These are phyloP conservation scores for Linnemannia schmuckeri DNA, from an alignment of 192 early-diverging fungal genomes.

Conservation along the genomic window DNA sequence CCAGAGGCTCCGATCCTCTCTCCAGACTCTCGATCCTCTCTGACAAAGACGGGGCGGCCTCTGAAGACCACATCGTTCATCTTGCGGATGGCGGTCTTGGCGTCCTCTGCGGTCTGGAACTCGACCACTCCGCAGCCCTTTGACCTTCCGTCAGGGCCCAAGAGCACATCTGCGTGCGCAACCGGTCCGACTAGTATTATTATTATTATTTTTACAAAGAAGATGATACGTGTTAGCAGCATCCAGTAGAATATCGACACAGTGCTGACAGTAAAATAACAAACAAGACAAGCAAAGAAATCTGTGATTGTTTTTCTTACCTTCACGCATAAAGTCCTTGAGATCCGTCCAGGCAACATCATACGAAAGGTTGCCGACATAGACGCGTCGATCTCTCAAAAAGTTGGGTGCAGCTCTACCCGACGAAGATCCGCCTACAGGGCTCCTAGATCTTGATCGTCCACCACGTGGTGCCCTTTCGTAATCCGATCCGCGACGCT, in stretches of 20 bases:
- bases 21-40: slow-evolving; percentile 82
- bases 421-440: neutral
- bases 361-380: slow-evolving; percentile 87
- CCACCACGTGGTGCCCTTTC: slow-evolving; percentile 7
- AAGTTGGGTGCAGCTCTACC: neutral
- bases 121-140: slow-evolving; percentile 86
- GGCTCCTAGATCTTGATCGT: slow-evolving; percentile 41
- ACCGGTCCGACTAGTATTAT: slow-evolving; percentile 75
- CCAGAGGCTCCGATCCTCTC: slow-evolving; percentile 53
- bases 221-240: neutral
- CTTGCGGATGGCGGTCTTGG: slow-evolving; percentile 77
- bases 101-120: slow-evolving; percentile 81
- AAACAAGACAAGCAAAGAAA: neutral
- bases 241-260: too few relatives aligned
- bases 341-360: slow-evolving; percentile 81
- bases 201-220: neutral
- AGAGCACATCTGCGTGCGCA: slow-evolving; percentile 81
- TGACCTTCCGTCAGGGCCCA: slow-evolving; percentile 69
- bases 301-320: slow-evolving; percentile 40
- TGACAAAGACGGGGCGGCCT: slow-evolving; percentile 80
- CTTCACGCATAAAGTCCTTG: slow-evolving; percentile 86
- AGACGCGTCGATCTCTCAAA: slow-evolving; percentile 74
- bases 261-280: neutral
- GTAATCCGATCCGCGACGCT: slow-evolving; percentile 2
- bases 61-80: slow-evolving; percentile 77